phyloP scores from a whole-genome alignment of 1,139 yeast genomes.

The Meyerozyma smithsonii region DNA sequence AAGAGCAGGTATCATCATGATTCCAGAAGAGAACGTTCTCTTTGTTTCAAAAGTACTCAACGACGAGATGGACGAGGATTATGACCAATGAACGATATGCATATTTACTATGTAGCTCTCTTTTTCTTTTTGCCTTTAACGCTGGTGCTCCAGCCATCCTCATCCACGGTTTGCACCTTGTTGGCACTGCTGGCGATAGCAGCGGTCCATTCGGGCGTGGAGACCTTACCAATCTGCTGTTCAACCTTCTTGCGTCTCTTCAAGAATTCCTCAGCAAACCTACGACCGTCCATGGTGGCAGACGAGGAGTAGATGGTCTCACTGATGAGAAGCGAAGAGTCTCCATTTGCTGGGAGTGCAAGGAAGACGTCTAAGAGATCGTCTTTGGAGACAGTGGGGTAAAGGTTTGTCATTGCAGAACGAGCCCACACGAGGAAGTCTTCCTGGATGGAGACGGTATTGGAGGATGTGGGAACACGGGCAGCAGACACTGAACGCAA shows the following conservation, averaged over 20 bases:
- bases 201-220: slow-evolving; percentile 48
- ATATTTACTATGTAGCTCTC: slow-evolving; percentile 17
- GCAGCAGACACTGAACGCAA: slow-evolving; percentile 45
- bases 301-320: slow-evolving; percentile 91
- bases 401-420: slow-evolving; percentile 63
- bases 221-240: slow-evolving; percentile 42
- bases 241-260: slow-evolving; percentile 74
- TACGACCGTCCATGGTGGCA: slow-evolving; percentile 89
- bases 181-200: slow-evolving; percentile 51
- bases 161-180: slow-evolving; percentile 47
- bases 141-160: slow-evolving; percentile 70
- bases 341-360: slow-evolving; percentile 65
- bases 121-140: slow-evolving; percentile 25
- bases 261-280: slow-evolving; percentile 87
- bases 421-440: slow-evolving; percentile 88
- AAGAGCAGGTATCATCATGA: slow-evolving; percentile 54
- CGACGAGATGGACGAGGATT: background rate
- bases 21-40: slow-evolving; percentile 49
- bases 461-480: slow-evolving; percentile 17
- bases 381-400: slow-evolving; percentile 67
- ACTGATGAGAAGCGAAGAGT: slow-evolving; percentile 79
- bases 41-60: slow-evolving; percentile 11
- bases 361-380: slow-evolving; percentile 78
- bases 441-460: slow-evolving; percentile 33
- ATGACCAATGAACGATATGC: background rate